A percentile compares a stretch with the other conserved stretches of the same genome.
Conservation (phyloP, 2,329 filamentous ascomycete species). For the Ascosphaera acerosa region DNA sequence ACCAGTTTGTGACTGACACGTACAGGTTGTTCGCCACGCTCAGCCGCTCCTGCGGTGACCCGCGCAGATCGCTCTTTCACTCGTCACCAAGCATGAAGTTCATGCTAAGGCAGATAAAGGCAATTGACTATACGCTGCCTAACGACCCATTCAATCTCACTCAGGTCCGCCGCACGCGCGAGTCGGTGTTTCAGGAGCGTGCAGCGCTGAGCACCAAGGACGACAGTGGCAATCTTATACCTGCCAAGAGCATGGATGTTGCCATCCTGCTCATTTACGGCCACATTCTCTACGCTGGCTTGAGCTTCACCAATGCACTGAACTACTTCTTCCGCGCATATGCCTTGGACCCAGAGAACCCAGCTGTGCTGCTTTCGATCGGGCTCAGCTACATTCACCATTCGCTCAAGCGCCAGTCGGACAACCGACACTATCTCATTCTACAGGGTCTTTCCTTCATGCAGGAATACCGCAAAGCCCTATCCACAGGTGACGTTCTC, state of each 20-base stretch:
- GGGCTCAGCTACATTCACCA: conserved; percentile 72
- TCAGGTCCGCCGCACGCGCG: conserved; percentile 12
- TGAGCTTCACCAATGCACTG: conserved; percentile 58
- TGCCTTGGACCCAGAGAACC: conserved; percentile 47
- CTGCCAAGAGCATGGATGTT: conserved; percentile 37
- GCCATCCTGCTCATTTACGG: conserved; percentile 71
- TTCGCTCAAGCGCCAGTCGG: conserved; percentile 64
- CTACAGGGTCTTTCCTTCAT: conserved; percentile 67
- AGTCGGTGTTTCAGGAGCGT: conserved; percentile 19
- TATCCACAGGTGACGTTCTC: conserved; percentile 20
- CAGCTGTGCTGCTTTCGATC: conserved; percentile 55
- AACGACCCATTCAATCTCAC: conserved; percentile 20
- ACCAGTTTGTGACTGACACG: conserved; percentile 53
- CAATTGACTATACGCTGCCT: conserved; percentile 47
- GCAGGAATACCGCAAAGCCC: conserved; percentile 41
- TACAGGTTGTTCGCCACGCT: conserved; percentile 62
- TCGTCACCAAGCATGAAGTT: conserved; percentile 71
- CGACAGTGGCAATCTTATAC: conserved; percentile 13
- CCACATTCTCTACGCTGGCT: conserved; percentile 64
- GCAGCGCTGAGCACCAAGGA: conserved; percentile 16
- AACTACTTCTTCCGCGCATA: conserved; percentile 67
- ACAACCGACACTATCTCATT: conserved; percentile 72
- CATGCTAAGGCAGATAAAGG: conserved; percentile 72
- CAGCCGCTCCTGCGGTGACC: conserved; percentile 50
- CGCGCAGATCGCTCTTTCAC: conserved; percentile 36